Percentiles rank a stretch among this genome's conserved stretches.
These are phyloP conservation scores for Talaromyces amestolkiae DNA, from an alignment of 2,329 filamentous ascomycete genomes.

Conservation along the genomic window DNA sequence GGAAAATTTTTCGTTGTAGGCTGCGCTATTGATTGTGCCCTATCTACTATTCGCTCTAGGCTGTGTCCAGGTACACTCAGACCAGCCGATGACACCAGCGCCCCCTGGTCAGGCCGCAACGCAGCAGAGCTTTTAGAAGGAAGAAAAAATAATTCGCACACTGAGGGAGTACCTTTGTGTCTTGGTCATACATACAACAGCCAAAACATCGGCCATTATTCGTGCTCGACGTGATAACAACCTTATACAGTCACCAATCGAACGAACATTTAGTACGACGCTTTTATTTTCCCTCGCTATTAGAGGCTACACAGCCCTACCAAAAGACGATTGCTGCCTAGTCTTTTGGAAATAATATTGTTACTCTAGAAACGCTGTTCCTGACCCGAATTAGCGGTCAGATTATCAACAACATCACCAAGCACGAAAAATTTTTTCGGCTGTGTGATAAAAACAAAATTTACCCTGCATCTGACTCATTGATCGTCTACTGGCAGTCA, in stretches of 20 bases:
- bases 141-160: constrained; percentile 6
- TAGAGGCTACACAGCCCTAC: constrained; percentile 4
- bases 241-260: not conserved
- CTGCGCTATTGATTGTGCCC: constrained; percentile 9
- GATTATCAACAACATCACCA: constrained; percentile 15
- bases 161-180: not conserved
- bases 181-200: not conserved
- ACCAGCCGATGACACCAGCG: constrained; percentile 19
- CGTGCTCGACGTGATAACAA: not conserved
- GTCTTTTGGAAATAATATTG: constrained; percentile 1
- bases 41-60: constrained; percentile 7
- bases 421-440: constrained; percentile 8
- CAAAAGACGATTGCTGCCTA: constrained; percentile 16
- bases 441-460: not conserved
- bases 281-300: not conserved
- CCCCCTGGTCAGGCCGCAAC: constrained; percentile 20
- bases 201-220: not conserved
- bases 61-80: constrained; percentile 16
- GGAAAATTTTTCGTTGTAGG: constrained; percentile 8
- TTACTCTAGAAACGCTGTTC: constrained; percentile 18
- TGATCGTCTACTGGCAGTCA: constrained; percentile 4
- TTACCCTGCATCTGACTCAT: constrained; percentile 10
- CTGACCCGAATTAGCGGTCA: constrained; percentile 21
- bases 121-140: constrained; percentile 15
- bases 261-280: not conserved